Percentiles rank a stretch among this genome's conserved stretches.
Evolutionary conservation across 352 stramenopile species (phyloP).

Genomic region (Peronospora destructor): DNA sequence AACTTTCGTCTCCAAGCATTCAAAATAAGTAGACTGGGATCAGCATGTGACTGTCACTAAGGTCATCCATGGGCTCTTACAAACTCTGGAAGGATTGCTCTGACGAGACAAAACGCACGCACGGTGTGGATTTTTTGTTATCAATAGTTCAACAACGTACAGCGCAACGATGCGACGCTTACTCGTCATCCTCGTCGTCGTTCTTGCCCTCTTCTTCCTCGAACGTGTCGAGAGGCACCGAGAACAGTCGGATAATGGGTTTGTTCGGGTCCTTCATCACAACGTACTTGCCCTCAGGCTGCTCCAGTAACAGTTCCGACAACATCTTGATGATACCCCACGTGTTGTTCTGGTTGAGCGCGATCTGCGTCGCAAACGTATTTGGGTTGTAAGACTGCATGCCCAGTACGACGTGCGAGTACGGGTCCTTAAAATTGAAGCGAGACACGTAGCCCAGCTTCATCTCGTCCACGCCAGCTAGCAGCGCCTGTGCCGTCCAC

Average conservation of each 20-base stretch:
- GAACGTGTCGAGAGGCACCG: slow-evolving; percentile 92
- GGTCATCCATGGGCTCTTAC: not conserved
- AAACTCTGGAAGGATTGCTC: not conserved
- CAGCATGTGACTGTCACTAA: not conserved
- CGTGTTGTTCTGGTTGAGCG: slow-evolving; percentile 96
- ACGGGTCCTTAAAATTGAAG: slow-evolving; percentile 90
- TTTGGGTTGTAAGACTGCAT: slow-evolving; percentile 95
- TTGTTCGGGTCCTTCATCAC: slow-evolving; percentile 98
- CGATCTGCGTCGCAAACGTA: slow-evolving; percentile 96
- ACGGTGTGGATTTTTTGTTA: slow-evolving; percentile 24
- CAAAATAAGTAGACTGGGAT: not conserved
- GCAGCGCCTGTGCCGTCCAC: slow-evolving; percentile 94
- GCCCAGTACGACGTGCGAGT: slow-evolving; percentile 92
- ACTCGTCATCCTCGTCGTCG: slow-evolving; percentile 43
- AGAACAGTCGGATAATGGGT: slow-evolving; percentile 93
- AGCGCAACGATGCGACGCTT: slow-evolving; percentile 12
- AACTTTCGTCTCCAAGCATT: too few relatives aligned
- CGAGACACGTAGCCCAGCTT: slow-evolving; percentile 97
- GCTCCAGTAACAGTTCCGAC: slow-evolving; percentile 89
- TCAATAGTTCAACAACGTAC: slow-evolving; percentile 28
- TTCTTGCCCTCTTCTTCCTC: slow-evolving; percentile 87
- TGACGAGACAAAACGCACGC: slow-evolving; percentile 7
- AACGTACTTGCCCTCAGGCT: slow-evolving; percentile 97
- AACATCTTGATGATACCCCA: slow-evolving; percentile 96
- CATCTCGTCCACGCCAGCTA: slow-evolving; percentile 95